Percentiles rank a stretch among this genome's conserved stretches.
These are phyloP conservation scores for Yarrowia porcina DNA, from an alignment of 805 yeast species.

Conservation along the genomic window DNA sequence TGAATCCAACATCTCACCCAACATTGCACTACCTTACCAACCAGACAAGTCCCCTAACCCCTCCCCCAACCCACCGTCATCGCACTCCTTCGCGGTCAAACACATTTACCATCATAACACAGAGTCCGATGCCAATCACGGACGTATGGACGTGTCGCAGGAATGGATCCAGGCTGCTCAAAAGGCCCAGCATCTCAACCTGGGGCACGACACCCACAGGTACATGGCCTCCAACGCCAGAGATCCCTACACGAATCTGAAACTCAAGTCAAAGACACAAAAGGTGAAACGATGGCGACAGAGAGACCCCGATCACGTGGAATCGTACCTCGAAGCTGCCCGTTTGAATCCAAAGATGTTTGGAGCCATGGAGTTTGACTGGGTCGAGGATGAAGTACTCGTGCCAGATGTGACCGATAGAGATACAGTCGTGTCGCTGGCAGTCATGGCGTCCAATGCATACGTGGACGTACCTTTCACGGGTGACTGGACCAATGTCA, in stretches of 20 bases:
- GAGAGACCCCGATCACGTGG: constrained; percentile 60
- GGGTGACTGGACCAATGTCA: constrained; percentile 84
- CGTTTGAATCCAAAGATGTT: constrained; percentile 32
- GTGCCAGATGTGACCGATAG: constrained; percentile 77
- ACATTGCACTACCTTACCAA: not conserved
- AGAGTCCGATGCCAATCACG: constrained; percentile 46
- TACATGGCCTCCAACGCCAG: constrained; percentile 12
- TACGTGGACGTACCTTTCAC: constrained; percentile 72
- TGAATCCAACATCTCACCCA: not conserved
- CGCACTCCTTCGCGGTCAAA: constrained; percentile 39
- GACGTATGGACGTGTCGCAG: constrained; percentile 45
- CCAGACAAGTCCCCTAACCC: no score
- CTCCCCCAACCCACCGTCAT: not conserved
- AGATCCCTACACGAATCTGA: constrained; percentile 22
- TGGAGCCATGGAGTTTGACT: constrained; percentile 46
- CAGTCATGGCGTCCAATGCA: constrained; percentile 86
- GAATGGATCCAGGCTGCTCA: constrained; percentile 16
- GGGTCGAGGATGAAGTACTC: constrained; percentile 53
- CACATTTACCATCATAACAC: constrained; percentile 65
- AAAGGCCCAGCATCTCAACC: constrained; percentile 30
- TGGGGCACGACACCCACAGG: constrained; percentile 20
- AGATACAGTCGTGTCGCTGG: constrained; percentile 69
- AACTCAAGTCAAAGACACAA: constrained; percentile 18
- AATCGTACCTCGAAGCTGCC: constrained; percentile 61
- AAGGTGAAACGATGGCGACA: constrained; percentile 43